phyloP scores from a whole-genome alignment of 371 early-diverging fungal genomes.

The Mortierella sp. region DNA sequence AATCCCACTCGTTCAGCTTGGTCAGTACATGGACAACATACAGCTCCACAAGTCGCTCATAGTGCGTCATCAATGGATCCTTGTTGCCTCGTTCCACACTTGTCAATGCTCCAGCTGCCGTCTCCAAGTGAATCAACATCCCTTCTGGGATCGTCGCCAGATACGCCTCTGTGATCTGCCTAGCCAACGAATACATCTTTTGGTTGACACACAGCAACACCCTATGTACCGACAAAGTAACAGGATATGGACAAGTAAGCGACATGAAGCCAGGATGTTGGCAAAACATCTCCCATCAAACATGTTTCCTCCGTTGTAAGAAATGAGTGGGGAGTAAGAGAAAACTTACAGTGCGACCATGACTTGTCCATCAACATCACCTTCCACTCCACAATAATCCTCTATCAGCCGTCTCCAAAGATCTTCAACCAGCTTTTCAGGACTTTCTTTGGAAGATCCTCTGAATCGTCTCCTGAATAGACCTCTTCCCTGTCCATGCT shows the following conservation, averaged over 20 bases:
- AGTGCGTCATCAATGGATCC: conserved; percentile 52
- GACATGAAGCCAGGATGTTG: neutral
- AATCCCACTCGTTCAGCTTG: conserved; percentile 55
- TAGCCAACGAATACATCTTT: conserved; percentile 32
- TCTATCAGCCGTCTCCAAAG: conserved; percentile 42
- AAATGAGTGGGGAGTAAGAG: no score
- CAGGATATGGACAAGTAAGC: neutral
- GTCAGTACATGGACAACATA: conserved; percentile 62
- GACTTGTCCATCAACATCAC: conserved; percentile 50
- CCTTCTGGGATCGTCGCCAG: conserved; percentile 47
- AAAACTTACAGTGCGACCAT: conserved; percentile 48
- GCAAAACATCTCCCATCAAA: neutral
- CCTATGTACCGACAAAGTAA: conserved; percentile 7
- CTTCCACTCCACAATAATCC: conserved; percentile 43
- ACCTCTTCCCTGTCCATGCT: neutral
- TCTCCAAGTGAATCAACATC: conserved; percentile 48
- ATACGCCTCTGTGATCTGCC: conserved; percentile 42
- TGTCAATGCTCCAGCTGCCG: conserved; percentile 36
- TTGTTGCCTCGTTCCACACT: conserved; percentile 15
- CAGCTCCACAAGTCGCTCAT: conserved; percentile 63
- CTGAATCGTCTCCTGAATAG: conserved; percentile 19
- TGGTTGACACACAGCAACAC: conserved; percentile 43
- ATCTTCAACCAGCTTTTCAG: conserved; percentile 44
- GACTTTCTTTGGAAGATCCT: conserved; percentile 34
- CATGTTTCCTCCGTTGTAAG: no score